Conservation (phyloP, 306 rosid species). For the Malus asiatica region DNA sequence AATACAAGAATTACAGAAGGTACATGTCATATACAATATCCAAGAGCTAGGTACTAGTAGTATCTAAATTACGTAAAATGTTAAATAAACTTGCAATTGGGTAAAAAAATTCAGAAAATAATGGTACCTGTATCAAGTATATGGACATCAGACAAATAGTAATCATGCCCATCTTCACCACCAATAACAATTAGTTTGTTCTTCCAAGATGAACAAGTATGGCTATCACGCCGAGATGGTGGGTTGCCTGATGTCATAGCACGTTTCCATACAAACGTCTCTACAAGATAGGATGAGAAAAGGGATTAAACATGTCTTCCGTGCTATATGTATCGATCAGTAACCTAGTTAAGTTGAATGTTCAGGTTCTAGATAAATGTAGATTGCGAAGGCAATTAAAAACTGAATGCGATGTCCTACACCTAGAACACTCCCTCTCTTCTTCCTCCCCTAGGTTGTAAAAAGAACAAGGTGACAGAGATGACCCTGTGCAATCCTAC, state of each 20-base stretch:
- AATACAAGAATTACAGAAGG: conserved; percentile 23
- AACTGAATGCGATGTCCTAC: not conserved
- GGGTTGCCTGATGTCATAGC: conserved; percentile 75
- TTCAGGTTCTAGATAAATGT: not conserved
- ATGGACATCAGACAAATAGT: conserved; percentile 89
- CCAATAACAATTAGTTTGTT: conserved; percentile 80
- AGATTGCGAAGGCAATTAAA: not conserved
- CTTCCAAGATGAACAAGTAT: conserved; percentile 87
- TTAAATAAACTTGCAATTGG: not conserved
- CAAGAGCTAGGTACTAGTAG: not conserved
- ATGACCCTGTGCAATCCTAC: not conserved
- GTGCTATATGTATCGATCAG: not conserved
- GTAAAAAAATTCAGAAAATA: not conserved
- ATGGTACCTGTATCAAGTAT: conserved; percentile 81
- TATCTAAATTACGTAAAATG: not conserved
- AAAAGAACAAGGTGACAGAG: not conserved
- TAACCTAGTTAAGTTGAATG: not conserved
- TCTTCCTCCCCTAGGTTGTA: not conserved
- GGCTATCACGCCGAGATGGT: conserved; percentile 97
- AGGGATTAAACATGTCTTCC: not conserved
- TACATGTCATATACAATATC: conserved; percentile 1
- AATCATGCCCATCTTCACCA: conserved; percentile 87
- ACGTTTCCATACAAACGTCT: conserved; percentile 84
- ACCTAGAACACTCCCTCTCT: not conserved
- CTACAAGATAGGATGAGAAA: conserved; percentile 36